Base-by-base conservation (phyloP, 1,284 basidiomycete species). In the Moesziomyces parantarcticus region DNA sequence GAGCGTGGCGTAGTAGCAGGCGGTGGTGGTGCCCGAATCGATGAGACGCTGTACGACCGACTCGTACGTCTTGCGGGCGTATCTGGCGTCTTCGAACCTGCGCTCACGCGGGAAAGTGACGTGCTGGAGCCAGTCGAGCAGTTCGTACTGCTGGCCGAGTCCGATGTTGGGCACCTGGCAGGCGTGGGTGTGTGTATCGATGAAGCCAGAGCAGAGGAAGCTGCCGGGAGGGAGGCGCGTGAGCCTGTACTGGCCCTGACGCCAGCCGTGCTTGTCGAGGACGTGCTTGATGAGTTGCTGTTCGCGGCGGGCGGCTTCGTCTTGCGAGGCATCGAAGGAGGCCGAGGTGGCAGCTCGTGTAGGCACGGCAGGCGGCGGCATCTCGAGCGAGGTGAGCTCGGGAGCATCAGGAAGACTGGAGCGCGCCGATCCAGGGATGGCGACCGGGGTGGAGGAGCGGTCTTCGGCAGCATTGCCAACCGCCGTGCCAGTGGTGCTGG, bases 21-120 rank as follows among this genome's bases (percentile, higher is more conserved):
- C 92, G 0, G 94, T 97, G 0, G 94, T 96, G 0, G 94, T 97
- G 20, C 48, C 68, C 20, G 52, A 58, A 70, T 91, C 88, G 44
- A 98, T 88, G 22, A 90, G 88, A 18, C 92, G 87, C 58, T 88
- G 87, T 22, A 97, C 92, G 26, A 94, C 92, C 14, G 88, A 87
- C 21, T 86, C 84, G 82, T 97, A 98, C 1, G 90, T 87, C 50
- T 86, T 87, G 48, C 86, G 83, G 2, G 95, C 94, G 83, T 93
- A 94, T 1, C 86, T 83, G 1, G 87, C 65, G 79, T 96, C 90
- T n/a, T 85, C 76, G 82, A 93, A 97, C 64, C 88, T 89, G n/a
- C 88, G 86, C 84, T 98, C 96, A 80, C 89, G 89, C 0, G 95
- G 96, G 83, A 96, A 98, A 1, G 94, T 97, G 60, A 94, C 87